These are phyloP conservation scores for Phoma sp. DNA, from an alignment of 2,329 filamentous ascomycete species.

Conservation along the genomic window DNA sequence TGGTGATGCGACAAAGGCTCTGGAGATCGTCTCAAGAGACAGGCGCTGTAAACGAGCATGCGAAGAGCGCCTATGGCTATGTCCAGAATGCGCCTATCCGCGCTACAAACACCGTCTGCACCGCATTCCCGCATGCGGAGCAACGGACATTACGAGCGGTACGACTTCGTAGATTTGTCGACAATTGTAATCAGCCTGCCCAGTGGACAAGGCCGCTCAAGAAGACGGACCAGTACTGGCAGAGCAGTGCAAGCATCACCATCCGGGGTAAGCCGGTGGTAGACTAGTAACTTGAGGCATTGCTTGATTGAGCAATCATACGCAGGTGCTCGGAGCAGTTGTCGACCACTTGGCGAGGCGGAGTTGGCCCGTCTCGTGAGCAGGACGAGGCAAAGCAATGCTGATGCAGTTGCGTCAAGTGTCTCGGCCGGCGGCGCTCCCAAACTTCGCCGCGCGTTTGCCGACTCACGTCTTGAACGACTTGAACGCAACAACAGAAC, in stretches of 20 bases:
- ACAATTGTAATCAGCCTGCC: conserved; percentile 12
- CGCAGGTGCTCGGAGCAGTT: conserved; percentile 16
- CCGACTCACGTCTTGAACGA: neutral
- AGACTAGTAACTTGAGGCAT: conserved; percentile 8
- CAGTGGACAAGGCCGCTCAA: conserved; percentile 16
- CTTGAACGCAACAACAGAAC: conserved; percentile 5
- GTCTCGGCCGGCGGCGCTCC: conserved; percentile 20
- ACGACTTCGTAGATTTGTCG: neutral
- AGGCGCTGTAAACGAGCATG: neutral
- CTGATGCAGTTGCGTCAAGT: conserved; percentile 18
- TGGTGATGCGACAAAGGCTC: neutral
- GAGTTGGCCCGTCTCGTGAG: conserved; percentile 27
- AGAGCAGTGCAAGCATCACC: conserved; percentile 10
- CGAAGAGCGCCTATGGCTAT: neutral
- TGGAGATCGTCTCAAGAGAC: neutral
- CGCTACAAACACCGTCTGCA: neutral
- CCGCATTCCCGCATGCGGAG: neutral
- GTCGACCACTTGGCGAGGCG: conserved; percentile 31
- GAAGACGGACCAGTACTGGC: conserved; percentile 8
- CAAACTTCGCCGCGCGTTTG: conserved; percentile 23
- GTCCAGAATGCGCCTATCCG: neutral
- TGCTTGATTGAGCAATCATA: conserved; percentile 1
- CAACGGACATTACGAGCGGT: neutral
- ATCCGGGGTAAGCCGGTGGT: conserved; percentile 20
- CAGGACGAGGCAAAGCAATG: conserved; percentile 1